phyloP scores from a whole-genome alignment of 805 yeast genomes.

The Teunomyces stri region DNA sequence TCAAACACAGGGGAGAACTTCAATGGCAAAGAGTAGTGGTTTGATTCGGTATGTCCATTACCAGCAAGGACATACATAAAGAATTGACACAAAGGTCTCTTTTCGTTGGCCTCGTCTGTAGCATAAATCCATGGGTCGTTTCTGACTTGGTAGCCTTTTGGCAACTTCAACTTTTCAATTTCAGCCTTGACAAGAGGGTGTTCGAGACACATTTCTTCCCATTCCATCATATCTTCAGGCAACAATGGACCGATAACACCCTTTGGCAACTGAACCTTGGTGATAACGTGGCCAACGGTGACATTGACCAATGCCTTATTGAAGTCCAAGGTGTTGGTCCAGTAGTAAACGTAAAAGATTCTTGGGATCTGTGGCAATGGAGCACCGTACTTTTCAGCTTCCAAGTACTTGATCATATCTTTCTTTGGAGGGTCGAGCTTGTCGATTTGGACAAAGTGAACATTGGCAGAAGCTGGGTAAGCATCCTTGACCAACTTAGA shows the following conservation, averaged over 20 bases:
- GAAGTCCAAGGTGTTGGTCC: constrained; percentile 48
- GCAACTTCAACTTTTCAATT: constrained; percentile 64
- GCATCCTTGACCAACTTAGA: constrained; percentile 60
- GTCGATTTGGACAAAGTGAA: constrained; percentile 67
- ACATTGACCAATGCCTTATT: constrained; percentile 73
- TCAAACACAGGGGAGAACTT: constrained; percentile 74
- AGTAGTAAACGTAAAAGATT: constrained; percentile 64
- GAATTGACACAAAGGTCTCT: constrained; percentile 64
- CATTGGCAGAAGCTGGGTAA: constrained; percentile 48
- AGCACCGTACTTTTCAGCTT: constrained; percentile 54
- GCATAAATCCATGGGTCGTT: constrained; percentile 89
- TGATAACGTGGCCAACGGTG: constrained; percentile 58
- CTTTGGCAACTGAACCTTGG: constrained; percentile 52
- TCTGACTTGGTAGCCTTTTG: constrained; percentile 51
- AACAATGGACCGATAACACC: constrained; percentile 72
- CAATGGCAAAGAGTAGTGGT: constrained; percentile 73
- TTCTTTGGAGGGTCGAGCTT: constrained; percentile 77
- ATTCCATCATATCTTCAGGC: constrained; percentile 57
- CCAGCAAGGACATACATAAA: constrained; percentile 71
- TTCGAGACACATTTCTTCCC: constrained; percentile 48
- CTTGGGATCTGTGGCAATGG: constrained; percentile 63
- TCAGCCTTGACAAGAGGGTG: constrained; percentile 65
- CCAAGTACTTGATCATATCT: constrained; percentile 63
- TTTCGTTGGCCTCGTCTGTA: constrained; percentile 62
- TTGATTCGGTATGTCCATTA: constrained; percentile 63